Evolutionary conservation across 495 filamentous ascomycete species (phyloP), one percentile per base, ranked within the genome.

Genomic region (Mycothermus thermophilus): DNA sequence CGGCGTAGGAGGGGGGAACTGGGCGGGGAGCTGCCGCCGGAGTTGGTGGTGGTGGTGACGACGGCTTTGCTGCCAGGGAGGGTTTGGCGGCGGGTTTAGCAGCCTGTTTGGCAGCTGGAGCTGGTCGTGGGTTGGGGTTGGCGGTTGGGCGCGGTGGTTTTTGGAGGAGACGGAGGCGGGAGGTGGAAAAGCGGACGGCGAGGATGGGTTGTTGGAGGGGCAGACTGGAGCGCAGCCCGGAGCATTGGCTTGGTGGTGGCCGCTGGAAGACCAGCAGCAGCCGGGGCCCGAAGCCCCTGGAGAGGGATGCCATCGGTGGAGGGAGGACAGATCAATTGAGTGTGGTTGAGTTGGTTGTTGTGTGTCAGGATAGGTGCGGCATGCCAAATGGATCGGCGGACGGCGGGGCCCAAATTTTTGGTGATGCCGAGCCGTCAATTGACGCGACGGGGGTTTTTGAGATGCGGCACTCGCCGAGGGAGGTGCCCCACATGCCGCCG

Each of bases 1-100:
- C 44, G 20, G 62, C 60, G 48, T 59, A 71, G 27, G 55, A 41
- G 31, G 49, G 16, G 11, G 26, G 37, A 11, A 25, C n/a, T n/a
- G n/a, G n/a, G n/a, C 17, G 14, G 35, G 32, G 17, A 17, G 26
- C 26, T n/a, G 34, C 15, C 15, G 28, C 21, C n/a, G 34, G 11
- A 22, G 40, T 29, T 19, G 17, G 35, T 2, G 25, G 21, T 19
- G 30, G 25, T 12, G 34, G 20, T 15, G 20, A 26, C 14, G 14
- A 25, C 11, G 12, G 35, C 7, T 33, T 41, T 35, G 9, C n/a
- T 22, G 27, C 24, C 9, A 32, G 21, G 5, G 30, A n/a, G 1
- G 38, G 3, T 8, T 32, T 36, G 22, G 33, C 12, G 35, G 15
- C 12, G 22, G 40, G 28, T 18, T 24, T 35, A 5, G 34, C 8